Conservation (phyloP, 305 asterid genomes). For the Fraxinus paxiana region DNA sequence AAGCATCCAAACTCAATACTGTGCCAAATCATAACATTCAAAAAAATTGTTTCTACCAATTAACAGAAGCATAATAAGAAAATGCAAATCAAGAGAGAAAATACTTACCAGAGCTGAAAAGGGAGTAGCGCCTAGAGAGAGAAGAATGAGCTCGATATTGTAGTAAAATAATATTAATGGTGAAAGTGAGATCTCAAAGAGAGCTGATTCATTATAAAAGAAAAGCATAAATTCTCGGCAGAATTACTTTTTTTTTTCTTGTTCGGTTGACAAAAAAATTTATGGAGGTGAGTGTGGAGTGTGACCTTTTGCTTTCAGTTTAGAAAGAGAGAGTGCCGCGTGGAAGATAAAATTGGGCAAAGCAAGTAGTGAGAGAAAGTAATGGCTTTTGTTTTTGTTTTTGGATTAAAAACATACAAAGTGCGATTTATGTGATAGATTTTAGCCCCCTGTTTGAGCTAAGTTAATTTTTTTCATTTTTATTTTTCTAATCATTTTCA, state of each 20-base stretch:
- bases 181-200: slow-evolving; percentile 10
- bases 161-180: background rate
- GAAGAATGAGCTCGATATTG: slow-evolving; percentile 7
- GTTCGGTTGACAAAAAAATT: background rate
- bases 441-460: no score
- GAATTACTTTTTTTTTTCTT: slow-evolving; percentile 5
- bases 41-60: background rate
- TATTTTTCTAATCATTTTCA: no score
- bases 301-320: slow-evolving; percentile 26
- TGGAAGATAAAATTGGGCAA: background rate
- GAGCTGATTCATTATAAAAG: background rate
- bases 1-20: slow-evolving; percentile 14
- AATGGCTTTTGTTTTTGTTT: background rate
- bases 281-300: slow-evolving; percentile 11
- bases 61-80: background rate
- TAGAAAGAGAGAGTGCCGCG: slow-evolving; percentile 28
- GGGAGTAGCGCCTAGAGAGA: slow-evolving; percentile 18
- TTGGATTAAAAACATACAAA: background rate
- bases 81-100: slow-evolving; percentile 20
- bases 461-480: no score
- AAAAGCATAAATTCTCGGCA: background rate
- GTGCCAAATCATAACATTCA: slow-evolving; percentile 28
- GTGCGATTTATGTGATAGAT: no score
- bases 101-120: slow-evolving; percentile 37
- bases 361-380: background rate